Base-by-base conservation (phyloP, 495 filamentous ascomycete species). In the Terfezia boudieri region DNA sequence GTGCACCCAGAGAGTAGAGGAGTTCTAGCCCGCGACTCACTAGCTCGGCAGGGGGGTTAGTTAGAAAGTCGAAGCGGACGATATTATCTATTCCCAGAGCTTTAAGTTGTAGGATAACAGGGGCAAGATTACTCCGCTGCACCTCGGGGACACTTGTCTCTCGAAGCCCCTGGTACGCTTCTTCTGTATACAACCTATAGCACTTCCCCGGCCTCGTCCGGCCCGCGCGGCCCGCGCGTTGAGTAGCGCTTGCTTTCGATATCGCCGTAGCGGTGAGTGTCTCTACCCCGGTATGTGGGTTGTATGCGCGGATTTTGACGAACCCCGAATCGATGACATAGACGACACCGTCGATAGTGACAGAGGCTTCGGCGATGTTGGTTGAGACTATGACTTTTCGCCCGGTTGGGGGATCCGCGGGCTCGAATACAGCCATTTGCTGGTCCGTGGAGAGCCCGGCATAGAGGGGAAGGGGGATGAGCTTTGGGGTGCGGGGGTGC, bases 71-170 rank as follows among this genome's bases (percentile, higher is more conserved):
- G 65, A 96, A 99, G 20, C 87, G 79, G 8, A 84, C 77, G 35
- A 96, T 82, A 66, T 99, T 96, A 66, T 94, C 88, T 61, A 99
- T 92, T 0, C 92, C 92, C 16, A 99, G 73, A 16, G 89, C 90
- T 67, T 96, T 95, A 53, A 99, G 77, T 67, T 96, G 88, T 55
- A 96, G 78, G 49, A 99, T 76, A 23, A 86, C 77, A 0, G 89
- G 85, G 0, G 90, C 88, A 41, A 99, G 77, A 63, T 95, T 92
- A 22, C 84, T 88, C 51, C 92, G 76, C 63, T 95, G 89, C 50
- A 96, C 89, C 66, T 99, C 90, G 2, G 92, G 89, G 4, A 86
- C 70, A 2, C 81, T 89, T 23, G 79, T 72, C 58, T 84, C 85
- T 9, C 75, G 72, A n/a, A 99, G 72, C 23, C 67, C 61, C 51